Percentiles rank a stretch among this genome's conserved stretches.
Evolutionary conservation across 1,139 yeast species (phyloP).

Genomic region (Zygosaccharomyces pseudobailii): DNA sequence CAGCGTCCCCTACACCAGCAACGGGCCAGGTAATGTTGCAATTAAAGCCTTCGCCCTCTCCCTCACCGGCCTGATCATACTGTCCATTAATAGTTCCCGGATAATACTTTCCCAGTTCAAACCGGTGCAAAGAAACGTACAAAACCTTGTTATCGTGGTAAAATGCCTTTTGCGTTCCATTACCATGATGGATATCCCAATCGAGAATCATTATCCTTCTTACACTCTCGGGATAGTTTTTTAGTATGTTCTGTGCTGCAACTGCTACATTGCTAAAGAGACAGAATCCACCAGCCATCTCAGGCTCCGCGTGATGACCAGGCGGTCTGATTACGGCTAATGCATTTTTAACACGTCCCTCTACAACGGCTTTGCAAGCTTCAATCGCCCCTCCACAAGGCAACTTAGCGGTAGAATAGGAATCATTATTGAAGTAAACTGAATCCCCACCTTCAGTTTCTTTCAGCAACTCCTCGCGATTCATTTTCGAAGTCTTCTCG

Average conservation of each 20-base stretch:
- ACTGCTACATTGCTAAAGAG: conserved; percentile 95
- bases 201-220: conserved; percentile 79
- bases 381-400: conserved; percentile 98
- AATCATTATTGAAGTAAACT: conserved; percentile 90
- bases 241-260: conserved; percentile 82
- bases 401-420: conserved; percentile 77
- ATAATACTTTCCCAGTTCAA: conserved; percentile 86
- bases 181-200: conserved; percentile 99
- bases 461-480: conserved; percentile 68
- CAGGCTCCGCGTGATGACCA: conserved; percentile 99
- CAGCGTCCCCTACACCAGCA: conserved; percentile 95
- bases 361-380: conserved; percentile 92
- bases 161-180: conserved; percentile 94
- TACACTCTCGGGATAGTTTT: conserved; percentile 82
- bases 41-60: conserved; percentile 77
- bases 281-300: conserved; percentile 95
- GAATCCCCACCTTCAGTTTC: conserved; percentile 94
- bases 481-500: conserved; percentile 72
- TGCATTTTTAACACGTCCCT: conserved; percentile 85
- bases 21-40: conserved; percentile 92
- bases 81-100: conserved; percentile 91
- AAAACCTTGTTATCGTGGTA: conserved; percentile 84
- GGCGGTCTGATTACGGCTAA: conserved; percentile 97
- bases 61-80: conserved; percentile 75
- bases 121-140: conserved; percentile 86